Evolutionary conservation across 306 rosid genomes (phyloP).

Genomic region (Fagus crenata): DNA sequence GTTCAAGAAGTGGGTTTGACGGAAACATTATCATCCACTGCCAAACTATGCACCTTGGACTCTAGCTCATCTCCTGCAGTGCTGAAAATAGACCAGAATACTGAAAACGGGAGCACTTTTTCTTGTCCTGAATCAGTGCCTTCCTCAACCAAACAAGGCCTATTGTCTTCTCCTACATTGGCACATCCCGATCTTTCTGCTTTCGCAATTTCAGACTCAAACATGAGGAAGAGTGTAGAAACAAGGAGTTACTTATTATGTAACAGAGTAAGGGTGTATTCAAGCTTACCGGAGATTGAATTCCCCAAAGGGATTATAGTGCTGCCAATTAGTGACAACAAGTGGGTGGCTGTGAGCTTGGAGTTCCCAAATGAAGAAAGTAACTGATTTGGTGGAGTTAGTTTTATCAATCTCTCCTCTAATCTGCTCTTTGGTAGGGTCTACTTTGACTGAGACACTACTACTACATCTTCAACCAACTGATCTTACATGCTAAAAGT

Average conservation of each 20-base stretch:
- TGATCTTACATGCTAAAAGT: too few relatives aligned
- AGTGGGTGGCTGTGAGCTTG: slow-evolving; percentile 49
- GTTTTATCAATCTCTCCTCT: neutral
- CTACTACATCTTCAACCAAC: too few relatives aligned
- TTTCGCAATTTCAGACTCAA: slow-evolving; percentile 14
- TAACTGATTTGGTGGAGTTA: slow-evolving; percentile 14
- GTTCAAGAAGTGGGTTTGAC: slow-evolving; percentile 22
- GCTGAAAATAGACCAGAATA: slow-evolving; percentile 15
- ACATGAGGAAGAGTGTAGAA: slow-evolving; percentile 3
- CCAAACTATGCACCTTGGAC: slow-evolving; percentile 18
- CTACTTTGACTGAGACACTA: neutral
- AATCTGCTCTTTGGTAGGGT: neutral
- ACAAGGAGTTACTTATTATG: slow-evolving; percentile 34
- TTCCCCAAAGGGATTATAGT: slow-evolving; percentile 32
- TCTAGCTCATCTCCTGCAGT: slow-evolving; percentile 12
- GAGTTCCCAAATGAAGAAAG: slow-evolving; percentile 43
- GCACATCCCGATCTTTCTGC: slow-evolving; percentile 18
- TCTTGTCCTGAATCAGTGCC: slow-evolving; percentile 1
- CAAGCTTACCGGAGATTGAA: slow-evolving; percentile 36
- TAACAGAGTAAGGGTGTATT: slow-evolving; percentile 50
- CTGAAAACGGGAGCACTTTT: slow-evolving; percentile 1
- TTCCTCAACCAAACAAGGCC: slow-evolving; percentile 12
- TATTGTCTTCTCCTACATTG: slow-evolving; percentile 8
- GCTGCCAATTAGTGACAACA: slow-evolving; percentile 43
- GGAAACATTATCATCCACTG: slow-evolving; percentile 1